Evolutionary conservation across 2,329 filamentous ascomycete species (phyloP), one percentile per base, ranked within the genome.

Genomic region (Diaporthe humulicola): DNA sequence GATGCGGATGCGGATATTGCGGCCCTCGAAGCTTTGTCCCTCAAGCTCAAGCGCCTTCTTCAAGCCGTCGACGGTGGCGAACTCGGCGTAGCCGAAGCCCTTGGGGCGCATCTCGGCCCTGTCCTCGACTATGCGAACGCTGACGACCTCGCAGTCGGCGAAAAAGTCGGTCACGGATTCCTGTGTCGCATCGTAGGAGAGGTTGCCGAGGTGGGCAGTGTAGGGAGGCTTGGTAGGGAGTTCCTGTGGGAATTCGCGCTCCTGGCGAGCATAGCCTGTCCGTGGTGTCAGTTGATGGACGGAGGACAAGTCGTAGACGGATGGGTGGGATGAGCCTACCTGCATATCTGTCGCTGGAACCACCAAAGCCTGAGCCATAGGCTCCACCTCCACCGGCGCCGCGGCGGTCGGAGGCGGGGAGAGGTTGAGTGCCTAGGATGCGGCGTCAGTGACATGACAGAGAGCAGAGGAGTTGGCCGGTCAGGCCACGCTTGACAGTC

Each of bases 31-130:
- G 75, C 91, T 92, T 76, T 91, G 89, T 80, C 95, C 94, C 81
- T 96, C 96, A 77, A 97, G 90, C 75, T 92, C 91, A 77, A 99
- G 90, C 73, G 97, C 97, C 86, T 95, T 93, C 88, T 98, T 97
- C 81, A 99, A 88, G 75, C 96, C 96, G 67, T 98, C 96, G 58
- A 97, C 87, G 70, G 92, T 93, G 78, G 89, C 92, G 81, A 99
- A 99, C 85, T 99, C 97, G 78, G 98, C 96, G 84, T 99, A 99
- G 76, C 96, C 97, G 81, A 99, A 99, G 66, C 97, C 97, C 88
- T 99, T 99, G 78, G 97, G 97, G 82, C 96, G 95, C 85, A 93
- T 92, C 82, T 97, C 94, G 84, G 98, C 90, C 82, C 96, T 97
- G 86, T 99, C 97, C 87, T 98, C 96, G 77, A 99, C 98, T 80